Conservation (phyloP, 2,329 filamentous ascomycete genomes). For the Talaromyces atroroseus region DNA sequence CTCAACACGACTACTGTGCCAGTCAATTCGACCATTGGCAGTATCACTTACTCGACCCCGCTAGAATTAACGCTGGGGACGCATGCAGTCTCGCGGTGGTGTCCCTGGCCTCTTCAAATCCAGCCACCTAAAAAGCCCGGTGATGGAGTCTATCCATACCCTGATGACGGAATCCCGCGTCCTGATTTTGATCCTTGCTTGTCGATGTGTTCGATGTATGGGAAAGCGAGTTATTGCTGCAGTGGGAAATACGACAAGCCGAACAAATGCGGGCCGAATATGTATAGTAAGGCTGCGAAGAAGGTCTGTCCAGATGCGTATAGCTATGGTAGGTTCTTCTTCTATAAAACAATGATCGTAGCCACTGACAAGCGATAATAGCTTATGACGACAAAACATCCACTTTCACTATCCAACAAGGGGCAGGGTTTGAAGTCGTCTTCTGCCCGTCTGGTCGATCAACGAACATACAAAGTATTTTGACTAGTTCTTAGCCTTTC, state of each 20-base stretch:
- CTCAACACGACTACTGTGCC: constrained; percentile 48
- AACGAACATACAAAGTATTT: constrained; percentile 24
- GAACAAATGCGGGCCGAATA: constrained; percentile 58
- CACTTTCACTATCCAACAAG: constrained; percentile 54
- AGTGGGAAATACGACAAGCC: constrained; percentile 62
- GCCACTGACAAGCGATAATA: constrained; percentile 14
- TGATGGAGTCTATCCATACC: constrained; percentile 75
- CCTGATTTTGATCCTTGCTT: constrained; percentile 72
- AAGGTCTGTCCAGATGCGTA: constrained; percentile 77
- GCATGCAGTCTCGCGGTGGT: constrained; percentile 61
- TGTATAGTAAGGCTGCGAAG: constrained; percentile 67
- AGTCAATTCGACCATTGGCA: constrained; percentile 45
- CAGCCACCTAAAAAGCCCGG: constrained; percentile 61
- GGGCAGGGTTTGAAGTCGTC: constrained; percentile 71
- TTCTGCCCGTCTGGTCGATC: constrained; percentile 59
- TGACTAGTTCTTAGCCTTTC: not conserved
- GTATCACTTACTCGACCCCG: constrained; percentile 62
- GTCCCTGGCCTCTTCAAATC: constrained; percentile 71
- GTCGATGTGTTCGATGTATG: constrained; percentile 67
- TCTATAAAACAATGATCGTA: not conserved
- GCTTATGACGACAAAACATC: constrained; percentile 55
- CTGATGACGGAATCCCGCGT: constrained; percentile 65
- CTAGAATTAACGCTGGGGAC: constrained; percentile 58
- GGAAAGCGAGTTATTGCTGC: constrained; percentile 66
- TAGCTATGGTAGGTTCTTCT: constrained; percentile 58